Base-by-base conservation (phyloP, 805 yeast species). In the Candida schatavii region DNA sequence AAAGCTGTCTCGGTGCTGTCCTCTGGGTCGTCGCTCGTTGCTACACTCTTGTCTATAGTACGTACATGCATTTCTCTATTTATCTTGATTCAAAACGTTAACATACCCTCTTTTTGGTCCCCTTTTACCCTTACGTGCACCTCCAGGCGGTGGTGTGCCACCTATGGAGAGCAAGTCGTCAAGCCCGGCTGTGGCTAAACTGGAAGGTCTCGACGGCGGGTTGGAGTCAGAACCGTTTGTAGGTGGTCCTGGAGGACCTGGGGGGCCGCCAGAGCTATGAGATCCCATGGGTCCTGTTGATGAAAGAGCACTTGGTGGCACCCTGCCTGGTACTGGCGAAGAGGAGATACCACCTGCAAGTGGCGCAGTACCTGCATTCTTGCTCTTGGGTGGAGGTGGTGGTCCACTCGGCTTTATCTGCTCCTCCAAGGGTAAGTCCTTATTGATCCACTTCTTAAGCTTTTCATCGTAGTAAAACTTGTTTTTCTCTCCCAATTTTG, bases 371-470 rank as follows among this genome's bases (percentile, higher is more conserved):
- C 52, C 44, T 15, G 50, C 49, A 40, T 61, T 61, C 48, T 57
- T 68, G 54, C 54, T 58, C 37, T 58, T 54, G 7, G 74, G 74
- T 3, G 95, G 93, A 3, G 96, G 91, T 2, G 91, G 83, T 2
- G 83, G 80, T 3, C 78, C 74, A 1, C 78, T 62, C 4, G 70
- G 63, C 37, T 67, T 70, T 39, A 72, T 63, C 52, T 81, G 81
- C 37, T 84, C 90, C 56, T 79, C 93, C 38, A 76, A 70, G 20
- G 82, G 77, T 3, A 78, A 80, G 47, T 80, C 77, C 42, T 77
- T 78, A 56, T 88, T 83, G 40, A 93, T 79, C 97, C 97, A 93
- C 54, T 96, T 77, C 58, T 84, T 82, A 56, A 85, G 74, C 45
- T 85, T 80, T 52, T 87, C 91, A 64, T 90, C 96, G 59, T 80